These are phyloP conservation scores for Lasiodiplodia gonubiensis DNA, from an alignment of 2,329 filamentous ascomycete genomes.

Conservation along the genomic window DNA sequence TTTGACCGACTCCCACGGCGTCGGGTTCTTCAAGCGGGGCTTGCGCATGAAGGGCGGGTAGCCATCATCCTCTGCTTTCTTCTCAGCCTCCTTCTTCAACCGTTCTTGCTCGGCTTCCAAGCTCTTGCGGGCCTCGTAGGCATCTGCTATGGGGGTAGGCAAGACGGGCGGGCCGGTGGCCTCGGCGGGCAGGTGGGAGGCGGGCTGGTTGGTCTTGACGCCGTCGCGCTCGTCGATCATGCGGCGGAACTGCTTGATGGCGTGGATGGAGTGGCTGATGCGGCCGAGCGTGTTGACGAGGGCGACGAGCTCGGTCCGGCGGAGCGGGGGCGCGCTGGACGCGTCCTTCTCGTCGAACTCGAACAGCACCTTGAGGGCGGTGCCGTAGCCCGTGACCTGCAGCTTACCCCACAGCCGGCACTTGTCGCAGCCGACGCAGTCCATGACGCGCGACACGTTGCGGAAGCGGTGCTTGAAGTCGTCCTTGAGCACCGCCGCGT, in stretches of 20 bases:
- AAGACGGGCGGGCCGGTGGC: neutral
- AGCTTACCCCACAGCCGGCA: conserved; percentile 98
- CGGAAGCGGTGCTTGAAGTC: conserved; percentile 97
- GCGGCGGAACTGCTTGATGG: conserved; percentile 73
- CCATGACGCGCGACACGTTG: conserved; percentile 96
- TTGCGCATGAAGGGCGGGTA: conserved; percentile 51
- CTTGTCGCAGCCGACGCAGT: conserved; percentile 98
- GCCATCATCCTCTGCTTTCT: conserved; percentile 47
- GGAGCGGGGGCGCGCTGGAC: conserved; percentile 70
- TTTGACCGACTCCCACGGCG: conserved; percentile 63
- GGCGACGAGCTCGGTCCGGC: conserved; percentile 90
- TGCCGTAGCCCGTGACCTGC: conserved; percentile 92
- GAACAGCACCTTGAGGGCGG: conserved; percentile 93
- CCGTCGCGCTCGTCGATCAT: conserved; percentile 53
- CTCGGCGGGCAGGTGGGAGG: neutral
- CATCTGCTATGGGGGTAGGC: conserved; percentile 32
- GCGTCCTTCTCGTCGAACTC: conserved; percentile 76
- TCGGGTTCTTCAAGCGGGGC: conserved; percentile 49
- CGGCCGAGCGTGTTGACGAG: conserved; percentile 93
- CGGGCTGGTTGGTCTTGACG: conserved; percentile 26
- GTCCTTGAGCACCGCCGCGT: conserved; percentile 79
- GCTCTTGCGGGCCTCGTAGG: conserved; percentile 34
- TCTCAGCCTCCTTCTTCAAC: conserved; percentile 32
- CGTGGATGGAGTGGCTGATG: conserved; percentile 78
- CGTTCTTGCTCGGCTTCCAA: conserved; percentile 41